These are phyloP conservation scores for Truncatella angustata DNA, from an alignment of 2,329 filamentous ascomycete genomes.

Conservation along the genomic window DNA sequence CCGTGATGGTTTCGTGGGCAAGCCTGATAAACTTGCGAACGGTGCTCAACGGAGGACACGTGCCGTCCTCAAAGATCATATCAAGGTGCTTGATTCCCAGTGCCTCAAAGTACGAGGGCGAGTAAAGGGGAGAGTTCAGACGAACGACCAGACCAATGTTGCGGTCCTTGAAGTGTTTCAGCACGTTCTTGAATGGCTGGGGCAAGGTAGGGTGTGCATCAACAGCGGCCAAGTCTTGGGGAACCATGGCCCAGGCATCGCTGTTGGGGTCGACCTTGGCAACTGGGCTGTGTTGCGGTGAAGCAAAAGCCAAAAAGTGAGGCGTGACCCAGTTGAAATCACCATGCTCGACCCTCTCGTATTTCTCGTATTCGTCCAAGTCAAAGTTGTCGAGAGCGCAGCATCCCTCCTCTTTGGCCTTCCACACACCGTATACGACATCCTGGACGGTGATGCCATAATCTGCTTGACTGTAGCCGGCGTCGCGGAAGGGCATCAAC, in stretches of 20 bases:
- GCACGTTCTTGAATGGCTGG: conserved; percentile 90
- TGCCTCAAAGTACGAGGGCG: conserved; percentile 93
- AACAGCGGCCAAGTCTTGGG: conserved; percentile 72
- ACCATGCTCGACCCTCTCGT: conserved; percentile 92
- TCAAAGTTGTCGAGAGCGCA: conserved; percentile 93
- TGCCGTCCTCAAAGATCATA: conserved; percentile 99
- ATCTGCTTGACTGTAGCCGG: conserved; percentile 97
- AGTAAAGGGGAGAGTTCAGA: conserved; percentile 94
- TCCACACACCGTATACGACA: conserved; percentile 97
- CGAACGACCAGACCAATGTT: conserved; percentile 93
- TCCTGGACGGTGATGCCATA: conserved; percentile 96
- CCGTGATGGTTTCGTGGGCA: conserved; percentile 89
- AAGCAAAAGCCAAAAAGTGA: conserved; percentile 93
- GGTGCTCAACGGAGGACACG: conserved; percentile 83
- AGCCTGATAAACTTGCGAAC: conserved; percentile 94
- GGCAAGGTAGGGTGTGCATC: conserved; percentile 70
- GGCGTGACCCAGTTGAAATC: conserved; percentile 99
- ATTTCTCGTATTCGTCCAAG: conserved; percentile 94
- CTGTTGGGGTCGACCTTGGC: conserved; percentile 70
- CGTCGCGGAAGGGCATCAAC: conserved; percentile 97
- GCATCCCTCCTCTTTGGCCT: conserved; percentile 92
- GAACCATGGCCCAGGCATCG: conserved; percentile 71
- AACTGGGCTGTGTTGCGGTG: conserved; percentile 79
- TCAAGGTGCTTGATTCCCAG: conserved; percentile 94
- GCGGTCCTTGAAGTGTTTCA: conserved; percentile 82